Conservation (phyloP, 805 yeast species). For the Candida nemodendra region DNA sequence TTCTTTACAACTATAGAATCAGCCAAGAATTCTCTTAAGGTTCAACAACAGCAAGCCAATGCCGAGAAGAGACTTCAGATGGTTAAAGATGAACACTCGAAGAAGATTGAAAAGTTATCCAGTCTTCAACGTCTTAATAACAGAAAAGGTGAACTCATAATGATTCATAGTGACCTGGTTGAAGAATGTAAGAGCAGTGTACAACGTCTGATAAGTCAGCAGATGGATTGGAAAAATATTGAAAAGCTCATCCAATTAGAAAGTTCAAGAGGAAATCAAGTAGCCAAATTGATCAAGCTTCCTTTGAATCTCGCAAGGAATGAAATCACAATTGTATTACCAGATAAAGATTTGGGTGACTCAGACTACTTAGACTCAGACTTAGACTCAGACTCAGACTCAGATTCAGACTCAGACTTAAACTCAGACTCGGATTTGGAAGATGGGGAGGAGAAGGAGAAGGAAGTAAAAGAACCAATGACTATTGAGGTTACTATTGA, state of each 20-base stretch:
- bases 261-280: conserved; percentile 58
- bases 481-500: conserved; percentile 61
- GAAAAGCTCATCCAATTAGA: conserved; percentile 72
- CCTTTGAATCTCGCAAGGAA: conserved; percentile 73
- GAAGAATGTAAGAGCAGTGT: conserved; percentile 71
- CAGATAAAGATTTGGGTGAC: conserved; percentile 39
- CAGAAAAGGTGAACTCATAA: conserved; percentile 70
- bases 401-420: conserved; percentile 38
- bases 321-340: conserved; percentile 57
- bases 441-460: conserved; percentile 21
- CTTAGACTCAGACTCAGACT: conserved; percentile 28
- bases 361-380: conserved; percentile 38
- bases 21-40: conserved; percentile 67
- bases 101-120: conserved; percentile 63
- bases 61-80: conserved; percentile 73
- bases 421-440: conserved; percentile 32
- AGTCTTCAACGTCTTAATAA: conserved; percentile 63
- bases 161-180: conserved; percentile 64
- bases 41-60: conserved; percentile 72
- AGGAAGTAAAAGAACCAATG: conserved; percentile 16
- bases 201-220: conserved; percentile 66
- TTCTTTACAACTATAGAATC: conserved; percentile 86
- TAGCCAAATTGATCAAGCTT: conserved; percentile 60
- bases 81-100: conserved; percentile 71
- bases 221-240: conserved; percentile 92